phyloP scores from a whole-genome alignment of 192 early-diverging fungal genomes.

The Gamsiella multidivaricata region DNA sequence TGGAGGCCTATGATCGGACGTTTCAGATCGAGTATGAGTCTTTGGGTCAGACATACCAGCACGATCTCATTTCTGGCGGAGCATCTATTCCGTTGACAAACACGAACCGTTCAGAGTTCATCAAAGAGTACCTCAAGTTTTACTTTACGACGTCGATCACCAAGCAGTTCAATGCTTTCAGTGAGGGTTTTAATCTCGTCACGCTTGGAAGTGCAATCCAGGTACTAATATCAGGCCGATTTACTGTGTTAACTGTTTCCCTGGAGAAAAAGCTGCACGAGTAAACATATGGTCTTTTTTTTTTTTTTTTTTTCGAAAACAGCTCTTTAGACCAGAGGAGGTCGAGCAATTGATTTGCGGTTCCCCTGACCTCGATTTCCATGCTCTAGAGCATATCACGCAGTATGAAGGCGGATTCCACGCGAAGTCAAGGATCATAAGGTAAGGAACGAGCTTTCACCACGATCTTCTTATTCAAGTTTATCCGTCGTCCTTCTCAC shows the following conservation, averaged over 20 bases:
- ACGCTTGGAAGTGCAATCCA: slow-evolving; percentile 72
- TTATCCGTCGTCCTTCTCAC: not conserved
- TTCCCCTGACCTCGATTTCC: slow-evolving; percentile 85
- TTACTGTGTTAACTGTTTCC: too few species aligned
- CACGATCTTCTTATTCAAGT: not conserved
- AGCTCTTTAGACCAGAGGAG: slow-evolving; percentile 89
- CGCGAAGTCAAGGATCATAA: slow-evolving; percentile 69
- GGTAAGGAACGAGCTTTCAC: slow-evolving; percentile 39
- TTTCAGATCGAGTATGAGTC: slow-evolving; percentile 85
- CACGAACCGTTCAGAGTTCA: slow-evolving; percentile 84
- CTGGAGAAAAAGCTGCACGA: too few species aligned
- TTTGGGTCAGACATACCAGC: slow-evolving; percentile 67
- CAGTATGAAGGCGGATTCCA: slow-evolving; percentile 90
- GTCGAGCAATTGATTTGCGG: slow-evolving; percentile 91
- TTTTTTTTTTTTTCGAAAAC: not conserved
- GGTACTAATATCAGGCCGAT: slow-evolving; percentile 41
- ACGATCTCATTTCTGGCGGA: slow-evolving; percentile 78
- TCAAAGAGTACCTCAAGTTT: slow-evolving; percentile 83
- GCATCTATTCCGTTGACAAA: slow-evolving; percentile 70
- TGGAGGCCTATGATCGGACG: slow-evolving; percentile 78
- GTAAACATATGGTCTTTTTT: not conserved
- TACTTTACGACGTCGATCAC: slow-evolving; percentile 76
- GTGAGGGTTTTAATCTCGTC: slow-evolving; percentile 80
- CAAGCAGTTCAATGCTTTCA: slow-evolving; percentile 83
- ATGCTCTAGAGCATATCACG: slow-evolving; percentile 78